Evolutionary conservation across 2,329 filamentous ascomycete genomes (phyloP), one percentile per base, ranked within the genome.

Genomic region (Alternaria incomplexa): DNA sequence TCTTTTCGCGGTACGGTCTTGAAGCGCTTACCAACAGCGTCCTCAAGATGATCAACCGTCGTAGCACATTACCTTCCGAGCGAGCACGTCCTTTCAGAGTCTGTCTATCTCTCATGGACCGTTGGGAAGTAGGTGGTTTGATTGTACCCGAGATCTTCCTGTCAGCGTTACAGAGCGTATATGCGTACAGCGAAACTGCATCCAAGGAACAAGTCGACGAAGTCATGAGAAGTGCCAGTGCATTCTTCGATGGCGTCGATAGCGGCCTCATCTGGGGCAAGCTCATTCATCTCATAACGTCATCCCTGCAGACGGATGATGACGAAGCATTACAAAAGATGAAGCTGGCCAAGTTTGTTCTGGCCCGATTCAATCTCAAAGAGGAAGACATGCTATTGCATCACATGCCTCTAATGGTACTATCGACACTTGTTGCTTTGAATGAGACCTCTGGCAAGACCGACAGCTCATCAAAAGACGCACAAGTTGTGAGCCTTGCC

Each of bases 241-340:
- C 96, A 44, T 99, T 99, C 81, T 99, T 99, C 70, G 96, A 99
- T 76, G 95, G 95, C 6, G 95, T 98, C 43, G 96, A 99, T 80
- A 97, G 94, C 72, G 91, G 92, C 8, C 84, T 98, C 20, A 97
- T 99, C 50, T 99, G 96, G 84, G 90, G 91, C 51, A 93, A 97
- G 75, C 85, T 97, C 59, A 83, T 93, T 59, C 84, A 88, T 12
- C 85, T 96, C 45, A 83, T 96, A 62, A 80, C 83, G 30, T 81
- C 83, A 17, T 77, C 82, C 50, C 59, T 81, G 25, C 85, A 72
- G 12, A n/a, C 85, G 1, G 85, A 89, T 70, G 83, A 77, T 5
- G 80, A 82, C 5, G 84, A 88, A 59, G 81, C 81, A 15, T 58
- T 87, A 64, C 86, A 87, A 58, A 90, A 91, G 64, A 83, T 97